Conservation (phyloP, 2,329 filamentous ascomycete genomes). For the Ophiocordyceps polyrhachis-furcata region DNA sequence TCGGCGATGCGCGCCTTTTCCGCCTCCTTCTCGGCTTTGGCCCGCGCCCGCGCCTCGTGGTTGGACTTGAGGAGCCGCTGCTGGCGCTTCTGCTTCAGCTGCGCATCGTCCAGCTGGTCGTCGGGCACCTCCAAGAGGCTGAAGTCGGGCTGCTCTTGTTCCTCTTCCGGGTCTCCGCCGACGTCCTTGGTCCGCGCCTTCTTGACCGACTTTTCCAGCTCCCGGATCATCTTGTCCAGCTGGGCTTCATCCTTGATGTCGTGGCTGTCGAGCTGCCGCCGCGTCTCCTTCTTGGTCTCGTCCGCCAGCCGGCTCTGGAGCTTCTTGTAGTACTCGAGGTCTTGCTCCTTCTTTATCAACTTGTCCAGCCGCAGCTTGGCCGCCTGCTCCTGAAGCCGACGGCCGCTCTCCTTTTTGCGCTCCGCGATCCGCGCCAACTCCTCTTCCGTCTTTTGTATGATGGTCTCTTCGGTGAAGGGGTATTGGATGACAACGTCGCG, state of each 20-base stretch:
- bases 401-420: conserved; percentile 83
- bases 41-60: conserved; percentile 78
- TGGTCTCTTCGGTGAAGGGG: conserved; percentile 77
- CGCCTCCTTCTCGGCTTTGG: conserved; percentile 87
- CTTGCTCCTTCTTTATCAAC: conserved; percentile 85
- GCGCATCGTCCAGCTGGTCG: conserved; percentile 80
- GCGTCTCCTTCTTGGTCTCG: conserved; percentile 79
- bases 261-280: conserved; percentile 68
- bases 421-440: conserved; percentile 81
- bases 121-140: conserved; percentile 78
- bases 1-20: conserved; percentile 74
- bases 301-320: conserved; percentile 54
- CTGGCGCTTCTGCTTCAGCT: conserved; percentile 78
- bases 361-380: conserved; percentile 95
- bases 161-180: conserved; percentile 61
- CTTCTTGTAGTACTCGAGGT: conserved; percentile 83
- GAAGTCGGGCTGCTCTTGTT: conserved; percentile 69
- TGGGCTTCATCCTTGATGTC: conserved; percentile 84
- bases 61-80: conserved; percentile 89
- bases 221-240: conserved; percentile 67
- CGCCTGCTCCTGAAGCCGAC: conserved; percentile 83
- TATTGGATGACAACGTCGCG: conserved; percentile 81
- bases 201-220: conserved; percentile 77
- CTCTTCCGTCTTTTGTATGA: conserved; percentile 84
- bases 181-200: conserved; percentile 88